Conservation (phyloP, 768 basidiomycete genomes). For the Panellus pusillus region DNA sequence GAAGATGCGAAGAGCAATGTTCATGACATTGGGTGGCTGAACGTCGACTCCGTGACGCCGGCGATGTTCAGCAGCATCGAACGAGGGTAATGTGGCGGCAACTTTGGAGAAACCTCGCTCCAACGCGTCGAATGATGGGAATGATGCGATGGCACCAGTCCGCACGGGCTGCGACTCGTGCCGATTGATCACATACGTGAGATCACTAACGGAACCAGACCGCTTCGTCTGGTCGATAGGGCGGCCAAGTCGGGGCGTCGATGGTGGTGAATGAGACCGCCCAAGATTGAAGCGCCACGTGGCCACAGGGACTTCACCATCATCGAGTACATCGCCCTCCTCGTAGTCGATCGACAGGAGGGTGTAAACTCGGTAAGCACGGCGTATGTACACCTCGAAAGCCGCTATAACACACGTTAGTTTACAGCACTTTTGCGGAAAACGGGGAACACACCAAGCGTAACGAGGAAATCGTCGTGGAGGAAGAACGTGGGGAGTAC, state of each 20-base stretch:
- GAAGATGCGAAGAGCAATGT: conserved; percentile 90
- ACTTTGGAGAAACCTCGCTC: conserved; percentile 74
- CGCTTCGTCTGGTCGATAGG: conserved; percentile 54
- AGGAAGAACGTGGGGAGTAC: conserved; percentile 96
- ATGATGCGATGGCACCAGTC: conserved; percentile 89
- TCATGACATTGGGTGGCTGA: conserved; percentile 90
- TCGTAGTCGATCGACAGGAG: conserved; percentile 93
- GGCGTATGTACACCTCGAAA: conserved; percentile 93
- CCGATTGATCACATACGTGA: conserved; percentile 87
- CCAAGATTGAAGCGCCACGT: conserved; percentile 97
- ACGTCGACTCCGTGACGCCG: conserved; percentile 72
- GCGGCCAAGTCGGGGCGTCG: conserved; percentile 66
- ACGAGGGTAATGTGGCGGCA: conserved; percentile 69
- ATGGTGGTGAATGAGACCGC: conserved; percentile 80
- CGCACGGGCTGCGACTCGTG: conserved; percentile 88
- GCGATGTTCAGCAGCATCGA: conserved; percentile 67
- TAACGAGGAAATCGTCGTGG: conserved; percentile 80
- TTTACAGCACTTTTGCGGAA: not conserved
- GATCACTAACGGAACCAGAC: conserved; percentile 91
- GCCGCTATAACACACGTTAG: conserved; percentile 58
- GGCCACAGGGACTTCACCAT: conserved; percentile 79
- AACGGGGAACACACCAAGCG: conserved; percentile 57
- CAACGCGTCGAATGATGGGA: conserved; percentile 71
- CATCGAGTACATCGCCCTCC: conserved; percentile 83
- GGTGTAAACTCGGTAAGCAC: conserved; percentile 93